A percentile compares a stretch with the other conserved stretches of the same genome.
Conservation (phyloP, 345 rosid genomes). For the Aurinia saxatilis region DNA sequence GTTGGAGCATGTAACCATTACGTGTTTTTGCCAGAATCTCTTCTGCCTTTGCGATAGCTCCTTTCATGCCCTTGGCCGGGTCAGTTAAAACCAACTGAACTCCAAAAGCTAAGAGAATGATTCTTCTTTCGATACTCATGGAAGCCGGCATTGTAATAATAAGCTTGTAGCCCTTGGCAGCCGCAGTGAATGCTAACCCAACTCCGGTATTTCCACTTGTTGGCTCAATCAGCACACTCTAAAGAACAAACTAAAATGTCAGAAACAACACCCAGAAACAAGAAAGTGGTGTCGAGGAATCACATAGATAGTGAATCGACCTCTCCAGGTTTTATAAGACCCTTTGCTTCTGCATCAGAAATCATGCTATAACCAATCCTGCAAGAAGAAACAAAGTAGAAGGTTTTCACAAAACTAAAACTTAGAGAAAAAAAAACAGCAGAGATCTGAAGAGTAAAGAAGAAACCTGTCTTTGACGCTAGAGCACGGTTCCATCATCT, state of each 20-base stretch:
- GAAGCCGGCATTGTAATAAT: conserved; percentile 93
- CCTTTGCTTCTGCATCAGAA: conserved; percentile 72
- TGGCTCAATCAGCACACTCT: conserved; percentile 87
- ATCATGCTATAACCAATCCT: conserved; percentile 95
- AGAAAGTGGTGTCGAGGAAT: not conserved
- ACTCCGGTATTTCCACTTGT: conserved; percentile 98
- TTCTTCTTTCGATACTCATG: conserved; percentile 89
- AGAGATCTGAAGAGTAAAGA: not conserved
- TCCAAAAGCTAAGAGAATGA: conserved; percentile 88
- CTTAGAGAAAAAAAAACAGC: not conserved
- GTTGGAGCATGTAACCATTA: conserved; percentile 80
- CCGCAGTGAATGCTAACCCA: conserved; percentile 86
- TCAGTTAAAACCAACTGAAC: conserved; percentile 80
- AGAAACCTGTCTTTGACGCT: conserved; percentile 80
- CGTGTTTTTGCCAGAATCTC: conserved; percentile 75
- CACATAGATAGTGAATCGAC: conserved; percentile 27
- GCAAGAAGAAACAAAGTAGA: not conserved
- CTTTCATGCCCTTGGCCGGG: conserved; percentile 91
- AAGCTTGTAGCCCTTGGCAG: conserved; percentile 77
- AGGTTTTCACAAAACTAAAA: not conserved
- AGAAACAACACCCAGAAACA: not conserved
- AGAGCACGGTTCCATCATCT: conserved; percentile 71
- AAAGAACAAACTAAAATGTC: not conserved
- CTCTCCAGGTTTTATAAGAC: conserved; percentile 73
- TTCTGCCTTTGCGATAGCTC: conserved; percentile 86